phyloP scores from a whole-genome alignment of 2,329 filamentous ascomycete genomes.

The Calonectria pseudoturangicola region DNA sequence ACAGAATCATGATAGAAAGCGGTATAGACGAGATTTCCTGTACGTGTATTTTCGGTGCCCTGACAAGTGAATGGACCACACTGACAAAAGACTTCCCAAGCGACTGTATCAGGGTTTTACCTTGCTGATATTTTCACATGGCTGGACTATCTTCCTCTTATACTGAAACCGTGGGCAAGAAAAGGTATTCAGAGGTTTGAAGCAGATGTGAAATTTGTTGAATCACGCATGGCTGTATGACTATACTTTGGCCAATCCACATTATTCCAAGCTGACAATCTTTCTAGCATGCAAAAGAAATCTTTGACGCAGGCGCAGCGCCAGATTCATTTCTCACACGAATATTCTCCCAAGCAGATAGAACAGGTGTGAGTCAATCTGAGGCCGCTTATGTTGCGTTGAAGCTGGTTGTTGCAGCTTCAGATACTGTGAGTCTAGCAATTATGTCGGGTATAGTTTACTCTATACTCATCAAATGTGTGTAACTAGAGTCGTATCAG shows the following conservation, averaged over 20 bases:
- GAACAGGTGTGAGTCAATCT: neutral
- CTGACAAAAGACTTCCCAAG: neutral
- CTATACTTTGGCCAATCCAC: too few relatives aligned
- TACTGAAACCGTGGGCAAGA: conserved; percentile 2
- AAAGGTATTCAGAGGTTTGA: neutral
- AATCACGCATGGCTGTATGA: neutral
- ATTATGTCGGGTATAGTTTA: too few relatives aligned
- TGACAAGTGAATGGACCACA: neutral
- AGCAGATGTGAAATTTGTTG: neutral
- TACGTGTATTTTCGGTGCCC: too few relatives aligned
- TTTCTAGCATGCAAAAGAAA: neutral
- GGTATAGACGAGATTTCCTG: neutral
- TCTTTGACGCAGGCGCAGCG: neutral
- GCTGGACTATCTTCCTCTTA: neutral
- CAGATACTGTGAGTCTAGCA: neutral
- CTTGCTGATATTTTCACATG: neutral
- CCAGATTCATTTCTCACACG: neutral
- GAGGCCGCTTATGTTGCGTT: neutral
- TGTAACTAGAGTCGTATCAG: neutral
- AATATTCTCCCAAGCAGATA: neutral
- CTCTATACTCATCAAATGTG: too few relatives aligned
- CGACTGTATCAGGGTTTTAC: neutral
- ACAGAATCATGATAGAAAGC: neutral
- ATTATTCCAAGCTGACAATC: neutral
- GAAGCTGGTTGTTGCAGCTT: neutral